Evolutionary conservation across 768 basidiomycete genomes (phyloP).

Genomic region (Peribolospora kevripleyi): DNA sequence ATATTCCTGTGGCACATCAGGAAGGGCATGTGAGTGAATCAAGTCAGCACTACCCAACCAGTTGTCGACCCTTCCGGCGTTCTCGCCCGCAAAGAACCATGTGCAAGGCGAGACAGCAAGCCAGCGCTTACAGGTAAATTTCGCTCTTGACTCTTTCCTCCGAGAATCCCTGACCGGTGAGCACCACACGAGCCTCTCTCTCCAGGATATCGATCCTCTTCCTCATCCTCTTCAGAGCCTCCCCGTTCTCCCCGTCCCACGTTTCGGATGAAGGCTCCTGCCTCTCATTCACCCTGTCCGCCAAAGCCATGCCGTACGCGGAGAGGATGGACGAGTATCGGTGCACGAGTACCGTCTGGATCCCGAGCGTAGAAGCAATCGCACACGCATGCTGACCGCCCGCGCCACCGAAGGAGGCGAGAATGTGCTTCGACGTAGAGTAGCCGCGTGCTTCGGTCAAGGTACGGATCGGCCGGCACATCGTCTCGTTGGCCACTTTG

Average conservation of each 20-base stretch:
- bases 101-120: background rate
- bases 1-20: conserved; percentile 40
- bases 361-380: conserved; percentile 62
- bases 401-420: conserved; percentile 20
- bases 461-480: conserved; percentile 78
- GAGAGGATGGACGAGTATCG: conserved; percentile 79
- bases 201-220: conserved; percentile 47
- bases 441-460: conserved; percentile 74
- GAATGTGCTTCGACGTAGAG: conserved; percentile 32
- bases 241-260: conserved; percentile 35
- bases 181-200: conserved; percentile 35
- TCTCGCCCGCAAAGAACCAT: background rate
- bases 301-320: conserved; percentile 65
- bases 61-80: too few relatives aligned
- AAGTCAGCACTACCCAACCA: too few relatives aligned
- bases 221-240: conserved; percentile 25
- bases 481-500: conserved; percentile 73
- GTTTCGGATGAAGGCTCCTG: conserved; percentile 74
- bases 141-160: conserved; percentile 46
- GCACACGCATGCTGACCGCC: conserved; percentile 64
- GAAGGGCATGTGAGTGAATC: background rate
- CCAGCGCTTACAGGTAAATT: conserved; percentile 25
- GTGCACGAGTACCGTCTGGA: conserved; percentile 67
- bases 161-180: conserved; percentile 59
- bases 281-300: conserved; percentile 46